These are phyloP conservation scores for Collybia mongolica DNA, from an alignment of 768 basidiomycete species.

Conservation along the genomic window DNA sequence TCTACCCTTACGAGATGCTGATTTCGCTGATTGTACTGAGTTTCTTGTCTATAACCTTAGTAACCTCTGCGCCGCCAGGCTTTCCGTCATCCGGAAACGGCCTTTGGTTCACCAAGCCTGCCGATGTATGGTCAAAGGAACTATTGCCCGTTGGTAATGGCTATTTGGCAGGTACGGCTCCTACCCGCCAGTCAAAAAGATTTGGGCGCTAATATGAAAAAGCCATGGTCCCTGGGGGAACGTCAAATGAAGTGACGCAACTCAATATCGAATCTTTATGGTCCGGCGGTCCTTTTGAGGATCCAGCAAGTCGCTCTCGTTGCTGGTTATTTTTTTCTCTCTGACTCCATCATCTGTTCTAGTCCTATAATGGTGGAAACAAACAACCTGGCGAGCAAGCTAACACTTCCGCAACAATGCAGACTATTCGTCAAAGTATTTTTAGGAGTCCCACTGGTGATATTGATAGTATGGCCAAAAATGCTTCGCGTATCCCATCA, in stretches of 20 bases:
- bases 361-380: constrained; percentile 75
- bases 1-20: too few relatives aligned
- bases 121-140: constrained; percentile 53
- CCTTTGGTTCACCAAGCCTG: constrained; percentile 63
- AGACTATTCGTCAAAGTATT: constrained; percentile 50
- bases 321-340: background rate
- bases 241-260: constrained; percentile 55
- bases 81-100: constrained; percentile 73
- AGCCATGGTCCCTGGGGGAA: constrained; percentile 70
- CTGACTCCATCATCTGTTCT: background rate
- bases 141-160: constrained; percentile 75
- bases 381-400: constrained; percentile 42
- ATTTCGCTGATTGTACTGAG: too few relatives aligned
- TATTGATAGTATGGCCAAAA: constrained; percentile 43
- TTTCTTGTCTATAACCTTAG: too few relatives aligned
- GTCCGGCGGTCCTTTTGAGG: constrained; percentile 71
- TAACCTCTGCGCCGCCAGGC: constrained; percentile 29
- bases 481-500: background rate
- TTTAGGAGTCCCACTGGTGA: constrained; percentile 59
- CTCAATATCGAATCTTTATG: constrained; percentile 77
- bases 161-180: constrained; percentile 52
- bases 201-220: background rate
- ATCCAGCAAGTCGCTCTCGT: constrained; percentile 41
- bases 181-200: constrained; percentile 8
- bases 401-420: constrained; percentile 47